phyloP scores from a whole-genome alignment of 805 yeast species.

The Yarrowia sp. region DNA sequence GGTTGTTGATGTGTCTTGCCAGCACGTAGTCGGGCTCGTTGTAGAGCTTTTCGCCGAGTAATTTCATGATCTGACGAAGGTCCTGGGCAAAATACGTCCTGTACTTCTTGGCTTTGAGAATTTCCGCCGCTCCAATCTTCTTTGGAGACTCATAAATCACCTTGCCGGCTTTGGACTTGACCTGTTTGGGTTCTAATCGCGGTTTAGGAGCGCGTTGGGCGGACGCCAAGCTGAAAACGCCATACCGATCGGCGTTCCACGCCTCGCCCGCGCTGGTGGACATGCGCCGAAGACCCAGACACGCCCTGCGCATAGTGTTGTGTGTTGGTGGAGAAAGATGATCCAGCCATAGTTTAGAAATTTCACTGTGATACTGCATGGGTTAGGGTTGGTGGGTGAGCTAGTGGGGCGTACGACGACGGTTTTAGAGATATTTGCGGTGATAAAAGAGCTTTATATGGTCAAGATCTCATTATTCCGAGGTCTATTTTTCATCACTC shows the following conservation, averaged over 20 bases:
- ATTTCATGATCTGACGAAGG: not conserved
- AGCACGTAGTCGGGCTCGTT: not conserved
- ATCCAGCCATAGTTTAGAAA: not conserved
- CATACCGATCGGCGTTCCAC: constrained; percentile 2
- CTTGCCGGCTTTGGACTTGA: not conserved
- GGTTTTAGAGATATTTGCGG: not conserved
- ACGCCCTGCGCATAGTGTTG: constrained; percentile 19
- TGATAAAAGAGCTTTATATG: too few species aligned
- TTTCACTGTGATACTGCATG: constrained; percentile 13
- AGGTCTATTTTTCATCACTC: too few species aligned
- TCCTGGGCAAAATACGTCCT: not conserved
- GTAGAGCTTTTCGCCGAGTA: constrained; percentile 7
- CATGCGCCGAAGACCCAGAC: constrained; percentile 21
- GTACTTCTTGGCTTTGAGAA: not conserved
- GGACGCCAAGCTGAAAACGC: constrained; percentile 1
- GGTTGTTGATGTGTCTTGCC: not conserved
- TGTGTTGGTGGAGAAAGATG: not conserved
- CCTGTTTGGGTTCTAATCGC: not conserved
- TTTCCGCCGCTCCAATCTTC: not conserved
- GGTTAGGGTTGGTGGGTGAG: constrained; percentile 9
- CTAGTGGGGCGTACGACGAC: not conserved
- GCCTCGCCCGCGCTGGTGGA: constrained; percentile 1
- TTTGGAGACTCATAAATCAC: not conserved
- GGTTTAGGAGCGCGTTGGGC: not conserved
- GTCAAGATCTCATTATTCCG: too few species aligned